Conservation (phyloP, 108 stramenopile genomes). For the Cylindrotheca closterium region DNA sequence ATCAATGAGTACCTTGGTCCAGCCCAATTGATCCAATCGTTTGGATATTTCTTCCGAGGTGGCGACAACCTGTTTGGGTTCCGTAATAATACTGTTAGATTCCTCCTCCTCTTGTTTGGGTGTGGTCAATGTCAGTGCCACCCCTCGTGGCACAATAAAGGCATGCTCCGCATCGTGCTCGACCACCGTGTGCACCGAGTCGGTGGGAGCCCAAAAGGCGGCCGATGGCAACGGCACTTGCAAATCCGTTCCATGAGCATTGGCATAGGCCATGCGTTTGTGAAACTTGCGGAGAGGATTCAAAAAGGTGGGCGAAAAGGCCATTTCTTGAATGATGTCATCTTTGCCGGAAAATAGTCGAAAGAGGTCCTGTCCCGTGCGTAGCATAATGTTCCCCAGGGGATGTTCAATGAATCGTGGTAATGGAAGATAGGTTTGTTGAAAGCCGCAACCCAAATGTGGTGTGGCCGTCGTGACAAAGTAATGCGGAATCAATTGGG, state of each 20-base stretch:
- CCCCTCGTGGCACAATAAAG: not conserved
- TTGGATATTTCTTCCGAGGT: conserved; percentile 30
- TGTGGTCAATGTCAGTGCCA: not conserved
- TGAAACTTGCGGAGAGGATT: conserved; percentile 62
- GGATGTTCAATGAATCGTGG: conserved; percentile 53
- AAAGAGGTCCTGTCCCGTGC: conserved; percentile 64
- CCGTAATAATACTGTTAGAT: not conserved
- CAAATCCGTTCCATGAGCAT: conserved; percentile 80
- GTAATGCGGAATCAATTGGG: conserved; percentile 44
- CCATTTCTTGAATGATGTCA: conserved; percentile 40
- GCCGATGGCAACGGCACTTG: conserved; percentile 79
- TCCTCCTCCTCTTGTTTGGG: not conserved
- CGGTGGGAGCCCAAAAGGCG: conserved; percentile 66
- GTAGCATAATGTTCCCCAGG: conserved; percentile 46
- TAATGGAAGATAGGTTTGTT: conserved; percentile 66
- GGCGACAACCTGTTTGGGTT: not conserved
- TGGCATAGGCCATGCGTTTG: conserved; percentile 79
- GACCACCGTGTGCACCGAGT: conserved; percentile 43
- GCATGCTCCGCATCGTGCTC: not conserved
- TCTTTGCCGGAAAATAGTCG: conserved; percentile 41
- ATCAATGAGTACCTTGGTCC: conserved; percentile 81
- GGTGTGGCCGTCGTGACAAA: conserved; percentile 82
- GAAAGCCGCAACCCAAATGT: conserved; percentile 62
- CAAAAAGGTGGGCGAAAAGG: conserved; percentile 38
- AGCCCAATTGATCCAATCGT: conserved; percentile 70